Percentiles rank a stretch among this genome's conserved stretches.
These are phyloP conservation scores for Myxozyma geophila DNA, from an alignment of 805 yeast genomes.

Conservation along the genomic window DNA sequence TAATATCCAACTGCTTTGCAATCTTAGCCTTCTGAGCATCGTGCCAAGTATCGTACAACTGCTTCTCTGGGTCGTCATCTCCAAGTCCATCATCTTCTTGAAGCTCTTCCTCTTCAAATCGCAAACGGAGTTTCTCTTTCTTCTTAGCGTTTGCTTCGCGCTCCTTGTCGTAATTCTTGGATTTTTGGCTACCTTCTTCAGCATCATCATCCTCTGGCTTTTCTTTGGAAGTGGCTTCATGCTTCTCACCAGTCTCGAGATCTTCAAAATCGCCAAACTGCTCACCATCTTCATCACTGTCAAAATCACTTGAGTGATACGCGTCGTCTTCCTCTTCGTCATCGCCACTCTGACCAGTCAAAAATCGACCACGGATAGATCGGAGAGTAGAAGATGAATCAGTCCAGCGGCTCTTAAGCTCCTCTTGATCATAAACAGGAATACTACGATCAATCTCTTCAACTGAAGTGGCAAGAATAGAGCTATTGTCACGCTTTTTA, in stretches of 20 bases:
- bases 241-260: slow-evolving; percentile 44
- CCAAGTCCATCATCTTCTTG: slow-evolving; percentile 60
- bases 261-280: slow-evolving; percentile 49
- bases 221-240: slow-evolving; percentile 48
- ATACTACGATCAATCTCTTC: slow-evolving; percentile 32
- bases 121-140: slow-evolving; percentile 85
- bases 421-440: slow-evolving; percentile 30
- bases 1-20: slow-evolving; percentile 94
- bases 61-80: slow-evolving; percentile 76
- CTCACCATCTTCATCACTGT: slow-evolving; percentile 60
- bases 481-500: slow-evolving; percentile 41
- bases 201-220: slow-evolving; percentile 42
- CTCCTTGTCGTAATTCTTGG: slow-evolving; percentile 61
- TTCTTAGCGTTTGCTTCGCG: slow-evolving; percentile 83
- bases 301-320: slow-evolving; percentile 48
- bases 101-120: slow-evolving; percentile 79
- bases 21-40: slow-evolving; percentile 96
- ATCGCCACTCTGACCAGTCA: slow-evolving; percentile 38
- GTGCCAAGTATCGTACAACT: slow-evolving; percentile 95
- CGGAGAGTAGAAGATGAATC: slow-evolving; percentile 28
- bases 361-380: slow-evolving; percentile 25
- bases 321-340: slow-evolving; percentile 48
- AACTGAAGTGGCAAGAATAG: slow-evolving; percentile 28
- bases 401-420: slow-evolving; percentile 35
- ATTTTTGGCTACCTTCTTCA: slow-evolving; percentile 27